Evolutionary conservation across 495 filamentous ascomycete species (phyloP), one percentile per base, ranked within the genome.

Genomic region (Xylaria flabelliformis): DNA sequence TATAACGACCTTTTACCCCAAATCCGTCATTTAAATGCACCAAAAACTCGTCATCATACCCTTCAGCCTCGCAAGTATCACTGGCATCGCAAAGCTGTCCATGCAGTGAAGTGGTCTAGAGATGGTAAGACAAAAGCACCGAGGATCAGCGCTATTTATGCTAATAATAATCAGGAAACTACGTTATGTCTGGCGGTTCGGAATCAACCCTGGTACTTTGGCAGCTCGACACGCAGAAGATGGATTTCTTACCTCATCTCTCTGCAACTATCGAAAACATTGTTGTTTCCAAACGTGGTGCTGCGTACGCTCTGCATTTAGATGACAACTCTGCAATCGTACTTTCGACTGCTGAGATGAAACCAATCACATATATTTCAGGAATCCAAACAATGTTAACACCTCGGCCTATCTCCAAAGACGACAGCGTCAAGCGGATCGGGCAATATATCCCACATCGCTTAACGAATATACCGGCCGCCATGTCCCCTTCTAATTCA

Each of bases 121-220:
- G 95, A 98, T 86, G 97, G 96, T 96, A 88, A 75, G 89, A 32
- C 10, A 26, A 32, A 64, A 71, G 70, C 53, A 4, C 24, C 67
- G 50, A 50, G 29, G 10, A 53, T 21, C 7, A 4, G 64, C 67
- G 76, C 80, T 76, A 74, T 73, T 70, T 64, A 26, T 65, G 13
- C 69, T 71, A 58, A 71, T 5, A 10, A n/a, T 44, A 67, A 26
- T 55, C 76, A 97, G 94, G 95, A n/a, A 95, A 97, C 75, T 99
- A 99, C 77, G 80, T 98, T 42, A 91, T 99, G 42, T 98, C 96
- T 51, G 96, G 96, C 70, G 97, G 96, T 12, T 87, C 89, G 15
- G 96, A 98, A 80, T 94, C 93, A 1, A 94, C 96, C 5, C 83
- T 99, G 62, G 92, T 98, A 19, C 81, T 97, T n/a, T 99, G 95